phyloP scores from a whole-genome alignment of 805 yeast species.

The Yamadazyma nakazawae region DNA sequence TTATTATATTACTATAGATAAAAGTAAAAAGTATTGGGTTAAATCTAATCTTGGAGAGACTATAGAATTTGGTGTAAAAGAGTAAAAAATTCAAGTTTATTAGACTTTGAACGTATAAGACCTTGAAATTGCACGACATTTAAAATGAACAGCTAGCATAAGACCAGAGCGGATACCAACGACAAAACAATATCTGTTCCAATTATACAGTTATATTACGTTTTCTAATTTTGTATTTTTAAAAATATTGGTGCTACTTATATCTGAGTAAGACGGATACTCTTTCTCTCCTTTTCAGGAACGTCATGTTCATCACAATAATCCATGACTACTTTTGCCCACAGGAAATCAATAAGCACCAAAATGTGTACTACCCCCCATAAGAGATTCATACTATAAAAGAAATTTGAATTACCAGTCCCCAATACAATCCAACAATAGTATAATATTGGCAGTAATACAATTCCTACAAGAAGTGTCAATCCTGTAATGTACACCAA shows the following conservation, averaged over 20 bases:
- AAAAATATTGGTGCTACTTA: not conserved
- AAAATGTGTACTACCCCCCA: conserved; percentile 69
- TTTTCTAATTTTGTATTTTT: not conserved
- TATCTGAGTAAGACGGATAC: conserved; percentile 12
- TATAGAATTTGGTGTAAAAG: too few relatives aligned
- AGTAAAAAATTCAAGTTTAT: too few relatives aligned
- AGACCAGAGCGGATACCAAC: too few relatives aligned
- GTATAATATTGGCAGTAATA: conserved; percentile 84
- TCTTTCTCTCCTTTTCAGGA: conserved; percentile 13
- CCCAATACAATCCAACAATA: conserved; percentile 93
- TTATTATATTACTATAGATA: too few relatives aligned
- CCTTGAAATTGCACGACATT: not conserved
- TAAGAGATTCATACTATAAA: conserved; percentile 87
- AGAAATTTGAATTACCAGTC: conserved; percentile 94
- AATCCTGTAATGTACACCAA: conserved; percentile 47
- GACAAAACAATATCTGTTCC: too few relatives aligned
- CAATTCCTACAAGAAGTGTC: conserved; percentile 48
- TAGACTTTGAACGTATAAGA: too few relatives aligned
- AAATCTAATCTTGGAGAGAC: too few relatives aligned
- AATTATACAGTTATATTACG: too few relatives aligned
- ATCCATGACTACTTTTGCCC: conserved; percentile 75
- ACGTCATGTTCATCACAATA: conserved; percentile 45
- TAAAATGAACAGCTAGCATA: too few relatives aligned
- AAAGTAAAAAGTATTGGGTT: too few relatives aligned
- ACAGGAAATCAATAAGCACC: conserved; percentile 68